A percentile compares a stretch with the other conserved stretches of the same genome.
These are phyloP conservation scores for Passalora sequoiae DNA, from an alignment of 2,329 filamentous ascomycete species.

Conservation along the genomic window DNA sequence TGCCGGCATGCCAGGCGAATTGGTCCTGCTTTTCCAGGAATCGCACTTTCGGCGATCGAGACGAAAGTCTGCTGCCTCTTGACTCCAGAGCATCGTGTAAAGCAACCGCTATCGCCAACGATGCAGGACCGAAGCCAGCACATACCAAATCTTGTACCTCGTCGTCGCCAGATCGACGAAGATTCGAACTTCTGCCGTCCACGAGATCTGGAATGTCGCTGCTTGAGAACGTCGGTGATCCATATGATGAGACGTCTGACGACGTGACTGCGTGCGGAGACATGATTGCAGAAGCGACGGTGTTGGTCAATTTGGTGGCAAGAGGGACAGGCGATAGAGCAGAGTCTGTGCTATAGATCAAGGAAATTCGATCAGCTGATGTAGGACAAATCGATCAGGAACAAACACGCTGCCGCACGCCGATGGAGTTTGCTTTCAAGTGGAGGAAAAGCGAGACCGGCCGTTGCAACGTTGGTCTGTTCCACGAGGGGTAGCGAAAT, in stretches of 20 bases:
- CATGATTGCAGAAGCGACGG: conserved; percentile 11
- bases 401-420: conserved; percentile 1
- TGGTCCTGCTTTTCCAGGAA: conserved; percentile 80
- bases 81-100: conserved; percentile 69
- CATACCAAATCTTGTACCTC: conserved; percentile 80
- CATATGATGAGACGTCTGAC: conserved; percentile 3
- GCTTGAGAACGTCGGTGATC: conserved; percentile 5
- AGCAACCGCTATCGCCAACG: conserved; percentile 81
- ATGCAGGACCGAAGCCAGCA: conserved; percentile 88
- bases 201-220: conserved; percentile 17
- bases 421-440: conserved; percentile 4
- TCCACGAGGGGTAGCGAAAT: neutral
- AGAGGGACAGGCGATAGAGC: too few relatives aligned
- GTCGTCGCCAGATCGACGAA: conserved; percentile 52
- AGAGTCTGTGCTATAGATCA: neutral
- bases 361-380: conserved; percentile 4
- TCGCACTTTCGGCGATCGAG: conserved; percentile 61
- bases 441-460: conserved; percentile 1
- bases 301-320: too few relatives aligned
- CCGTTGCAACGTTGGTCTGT: conserved; percentile 6
- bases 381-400: neutral
- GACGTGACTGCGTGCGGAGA: conserved; percentile 20
- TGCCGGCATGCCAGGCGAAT: conserved; percentile 92
- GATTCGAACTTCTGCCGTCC: conserved; percentile 19
- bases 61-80: conserved; percentile 33